These are phyloP conservation scores for Verticillium klebahnii DNA, from an alignment of 2,329 filamentous ascomycete genomes.

Conservation along the genomic window DNA sequence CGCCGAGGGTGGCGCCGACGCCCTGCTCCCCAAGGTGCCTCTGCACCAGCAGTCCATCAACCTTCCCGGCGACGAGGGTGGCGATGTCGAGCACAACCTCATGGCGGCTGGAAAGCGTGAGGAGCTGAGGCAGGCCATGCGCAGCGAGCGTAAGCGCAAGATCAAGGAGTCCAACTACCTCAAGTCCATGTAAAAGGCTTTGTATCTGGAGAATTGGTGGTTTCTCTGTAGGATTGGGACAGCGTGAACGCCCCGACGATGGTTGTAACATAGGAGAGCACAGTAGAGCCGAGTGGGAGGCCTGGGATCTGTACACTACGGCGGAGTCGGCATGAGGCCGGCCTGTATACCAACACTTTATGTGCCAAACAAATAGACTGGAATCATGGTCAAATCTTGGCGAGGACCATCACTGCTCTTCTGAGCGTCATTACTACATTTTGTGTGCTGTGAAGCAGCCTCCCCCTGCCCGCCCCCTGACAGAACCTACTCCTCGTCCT, in stretches of 20 bases:
- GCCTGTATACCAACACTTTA: background rate
- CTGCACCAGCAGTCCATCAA: conserved; percentile 75
- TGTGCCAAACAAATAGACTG: background rate
- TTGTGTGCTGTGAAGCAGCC: background rate
- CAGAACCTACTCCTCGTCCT: background rate
- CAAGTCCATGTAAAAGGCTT: conserved; percentile 61
- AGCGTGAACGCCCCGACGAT: background rate
- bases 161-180: conserved; percentile 88
- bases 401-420: background rate
- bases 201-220: background rate
- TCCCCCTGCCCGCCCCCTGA: background rate
- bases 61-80: conserved; percentile 49
- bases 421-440: background rate
- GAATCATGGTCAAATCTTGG: background rate
- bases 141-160: conserved; percentile 66
- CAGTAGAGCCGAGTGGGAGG: background rate
- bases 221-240: background rate
- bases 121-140: conserved; percentile 66
- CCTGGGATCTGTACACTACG: background rate
- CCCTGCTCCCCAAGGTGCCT: conserved; percentile 65
- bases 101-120: conserved; percentile 47
- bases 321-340: background rate
- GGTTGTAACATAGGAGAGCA: background rate
- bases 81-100: conserved; percentile 39
- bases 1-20: conserved; percentile 61